Evolutionary conservation across 2,329 filamentous ascomycete species (phyloP).

Genomic region (Diaporthe vexans): DNA sequence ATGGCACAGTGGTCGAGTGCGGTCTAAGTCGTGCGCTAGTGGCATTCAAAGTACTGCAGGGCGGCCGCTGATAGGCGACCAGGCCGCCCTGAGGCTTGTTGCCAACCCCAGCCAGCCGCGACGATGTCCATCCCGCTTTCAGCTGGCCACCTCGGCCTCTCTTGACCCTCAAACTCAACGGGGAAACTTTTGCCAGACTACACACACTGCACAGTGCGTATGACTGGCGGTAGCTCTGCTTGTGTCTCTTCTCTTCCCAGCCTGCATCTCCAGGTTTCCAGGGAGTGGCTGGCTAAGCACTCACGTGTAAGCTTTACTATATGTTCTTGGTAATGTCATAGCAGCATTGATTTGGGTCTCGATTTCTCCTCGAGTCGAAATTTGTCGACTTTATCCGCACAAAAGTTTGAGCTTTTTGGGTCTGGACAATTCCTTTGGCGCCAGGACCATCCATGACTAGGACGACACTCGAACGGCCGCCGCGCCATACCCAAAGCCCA

Average conservation of each 20-base stretch:
- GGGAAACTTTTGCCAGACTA: not conserved
- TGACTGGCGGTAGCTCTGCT: not conserved
- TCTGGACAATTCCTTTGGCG: not conserved
- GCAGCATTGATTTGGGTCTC: not conserved
- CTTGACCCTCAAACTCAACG: no score
- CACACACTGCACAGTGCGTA: not conserved
- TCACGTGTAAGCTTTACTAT: not conserved
- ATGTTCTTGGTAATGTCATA: not conserved
- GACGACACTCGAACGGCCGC: not conserved
- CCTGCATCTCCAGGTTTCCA: not conserved
- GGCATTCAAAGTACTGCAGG: not conserved
- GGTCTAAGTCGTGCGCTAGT: not conserved
- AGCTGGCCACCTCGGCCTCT: not conserved
- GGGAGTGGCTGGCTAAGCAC: not conserved
- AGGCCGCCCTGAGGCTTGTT: not conserved
- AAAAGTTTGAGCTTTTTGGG: slow-evolving; percentile 11
- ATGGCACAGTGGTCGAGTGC: not conserved
- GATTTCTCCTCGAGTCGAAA: not conserved
- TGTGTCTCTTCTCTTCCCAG: not conserved
- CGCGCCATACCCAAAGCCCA: not conserved
- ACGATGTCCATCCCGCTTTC: slow-evolving; percentile 11
- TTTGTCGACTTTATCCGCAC: slow-evolving; percentile 22
- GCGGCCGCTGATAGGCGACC: not conserved
- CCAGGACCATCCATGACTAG: slow-evolving; percentile 31
- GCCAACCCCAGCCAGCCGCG: not conserved